Evolutionary conservation across 768 basidiomycete species (phyloP), one percentile per base, ranked within the genome.

Genomic region (Trametes punicea): DNA sequence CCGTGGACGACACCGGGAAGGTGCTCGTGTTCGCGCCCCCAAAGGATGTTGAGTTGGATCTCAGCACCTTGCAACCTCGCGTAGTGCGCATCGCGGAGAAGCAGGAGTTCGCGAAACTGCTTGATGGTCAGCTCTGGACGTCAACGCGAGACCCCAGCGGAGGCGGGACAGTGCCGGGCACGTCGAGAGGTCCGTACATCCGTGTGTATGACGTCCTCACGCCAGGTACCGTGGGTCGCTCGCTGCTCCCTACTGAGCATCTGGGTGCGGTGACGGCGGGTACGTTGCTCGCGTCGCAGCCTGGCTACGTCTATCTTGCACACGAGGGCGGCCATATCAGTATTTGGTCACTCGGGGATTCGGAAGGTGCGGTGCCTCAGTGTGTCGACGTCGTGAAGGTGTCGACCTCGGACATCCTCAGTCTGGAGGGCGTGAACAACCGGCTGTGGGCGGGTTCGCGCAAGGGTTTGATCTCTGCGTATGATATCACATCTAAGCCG

Each of bases 241-340:
- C 82, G 2, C 66, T 88, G 11, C 65, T 83, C 40, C 87, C 89
- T 2, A 78, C 75, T 0, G 87, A 90, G 39, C 81, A 84, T 51
- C 81, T 90, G 5, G 96, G 95, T 0, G 79, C 90, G 1, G 88
- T 98, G 18, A 91, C 90, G 0, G 83, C 85, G 30, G 92, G 87
- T 0, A 83, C 93, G 0, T 74, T 90, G 29, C 69, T 98, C 6
- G 86, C 90, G 0, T 80, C 84, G 1, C 75, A 81, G 18, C 85
- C 85, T 0, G 76, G 80, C 2, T 70, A 75, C 26, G 87, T 91
- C 34, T 97, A 87, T 64, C 74, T 99, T 30, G 93, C 90, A 0
- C 96, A 99, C 64, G 95, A 98, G 69, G 93, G 89, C 38, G 96
- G 96, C 0, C 85, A 79, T 65, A 77, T 98, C 59, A 87, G 86